Evolutionary conservation across 257 asterid species (phyloP).

Genomic region (Linaria vulgaris): DNA sequence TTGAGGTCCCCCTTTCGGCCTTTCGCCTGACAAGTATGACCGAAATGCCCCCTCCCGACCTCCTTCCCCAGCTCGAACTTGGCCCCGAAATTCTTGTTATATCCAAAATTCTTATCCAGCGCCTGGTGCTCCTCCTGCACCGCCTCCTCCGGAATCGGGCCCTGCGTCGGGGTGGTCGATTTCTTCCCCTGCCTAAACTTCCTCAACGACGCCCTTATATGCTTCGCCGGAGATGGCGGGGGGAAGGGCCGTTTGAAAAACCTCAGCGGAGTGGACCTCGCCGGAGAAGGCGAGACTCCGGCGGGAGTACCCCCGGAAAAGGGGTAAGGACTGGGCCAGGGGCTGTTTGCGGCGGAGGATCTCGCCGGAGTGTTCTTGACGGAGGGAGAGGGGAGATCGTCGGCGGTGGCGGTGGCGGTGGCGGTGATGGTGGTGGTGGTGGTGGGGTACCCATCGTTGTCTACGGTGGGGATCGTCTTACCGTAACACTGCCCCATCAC

Average conservation of each 20-base stretch:
- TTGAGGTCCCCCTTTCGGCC: conserved; percentile 80
- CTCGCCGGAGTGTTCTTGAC: conserved; percentile 64
- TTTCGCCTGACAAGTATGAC: conserved; percentile 84
- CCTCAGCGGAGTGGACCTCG: conserved; percentile 84
- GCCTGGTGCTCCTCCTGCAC: conserved; percentile 39
- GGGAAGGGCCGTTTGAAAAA: conserved; percentile 86
- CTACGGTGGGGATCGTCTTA: conserved; percentile 71
- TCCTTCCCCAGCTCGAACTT: conserved; percentile 93
- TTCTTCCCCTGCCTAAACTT: conserved; percentile 70
- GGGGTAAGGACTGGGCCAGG: conserved; percentile 89
- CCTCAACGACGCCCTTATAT: conserved; percentile 84
- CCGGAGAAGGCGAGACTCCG: conserved; percentile 79
- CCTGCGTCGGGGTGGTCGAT: conserved; percentile 52
- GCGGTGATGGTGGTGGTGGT: conserved; percentile 29
- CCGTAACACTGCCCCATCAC: conserved; percentile 82
- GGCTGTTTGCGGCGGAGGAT: conserved; percentile 67
- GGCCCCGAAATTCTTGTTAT: conserved; percentile 78
- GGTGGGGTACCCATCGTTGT: conserved; percentile 39
- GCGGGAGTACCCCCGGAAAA: conserved; percentile 43
- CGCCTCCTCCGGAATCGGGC: conserved; percentile 79
- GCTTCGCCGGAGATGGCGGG: conserved; percentile 98
- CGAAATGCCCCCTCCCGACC: conserved; percentile 96
- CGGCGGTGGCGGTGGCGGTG: conserved; percentile 22
- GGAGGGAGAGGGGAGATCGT: conserved; percentile 40
- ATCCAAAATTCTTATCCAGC: conserved; percentile 82